Conservation (phyloP, 129 eudicot genomes). For the Saposhnikovia divaricata region DNA sequence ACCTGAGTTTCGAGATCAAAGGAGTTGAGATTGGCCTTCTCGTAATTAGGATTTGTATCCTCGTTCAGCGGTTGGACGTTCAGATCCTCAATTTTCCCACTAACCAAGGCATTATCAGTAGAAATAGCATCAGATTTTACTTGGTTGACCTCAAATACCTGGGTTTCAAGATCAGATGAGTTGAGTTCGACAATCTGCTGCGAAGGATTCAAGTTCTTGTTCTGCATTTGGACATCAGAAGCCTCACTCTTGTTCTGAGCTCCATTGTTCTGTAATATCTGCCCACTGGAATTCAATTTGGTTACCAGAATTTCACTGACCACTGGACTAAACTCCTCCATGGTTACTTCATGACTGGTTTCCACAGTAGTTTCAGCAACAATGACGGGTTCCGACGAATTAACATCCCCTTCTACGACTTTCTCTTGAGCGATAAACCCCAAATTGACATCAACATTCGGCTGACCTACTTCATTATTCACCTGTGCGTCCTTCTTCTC, state of each 20-base stretch:
- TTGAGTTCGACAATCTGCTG: constrained; percentile 23
- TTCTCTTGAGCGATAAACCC: constrained; percentile 20
- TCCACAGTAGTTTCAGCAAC: constrained; percentile 12
- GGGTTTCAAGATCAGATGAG: constrained; percentile 42
- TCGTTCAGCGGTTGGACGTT: constrained; percentile 27
- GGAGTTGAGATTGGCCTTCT: constrained; percentile 25
- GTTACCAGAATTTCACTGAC: constrained; percentile 25
- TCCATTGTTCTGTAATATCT: constrained; percentile 18
- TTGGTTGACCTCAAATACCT: constrained; percentile 87
- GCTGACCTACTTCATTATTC: constrained; percentile 22
- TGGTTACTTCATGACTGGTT: constrained; percentile 2
- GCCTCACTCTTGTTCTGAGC: constrained; percentile 14
- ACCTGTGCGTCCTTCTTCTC: constrained; percentile 4
- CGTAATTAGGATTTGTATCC: constrained; percentile 30
- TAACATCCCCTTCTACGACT: constrained; percentile 22
- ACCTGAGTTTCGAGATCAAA: constrained; percentile 61
- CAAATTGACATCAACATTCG: constrained; percentile 16
- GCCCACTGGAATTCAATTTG: constrained; percentile 19
- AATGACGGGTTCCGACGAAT: constrained; percentile 18
- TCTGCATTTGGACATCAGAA: constrained; percentile 23
- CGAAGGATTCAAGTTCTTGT: constrained; percentile 28
- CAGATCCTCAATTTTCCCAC: constrained; percentile 25
- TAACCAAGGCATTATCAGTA: constrained; percentile 60
- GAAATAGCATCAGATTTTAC: constrained; percentile 67
- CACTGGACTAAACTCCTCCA: constrained; percentile 29